Conservation (phyloP, 257 asterid genomes). For the Scutellaria baicalensis region DNA sequence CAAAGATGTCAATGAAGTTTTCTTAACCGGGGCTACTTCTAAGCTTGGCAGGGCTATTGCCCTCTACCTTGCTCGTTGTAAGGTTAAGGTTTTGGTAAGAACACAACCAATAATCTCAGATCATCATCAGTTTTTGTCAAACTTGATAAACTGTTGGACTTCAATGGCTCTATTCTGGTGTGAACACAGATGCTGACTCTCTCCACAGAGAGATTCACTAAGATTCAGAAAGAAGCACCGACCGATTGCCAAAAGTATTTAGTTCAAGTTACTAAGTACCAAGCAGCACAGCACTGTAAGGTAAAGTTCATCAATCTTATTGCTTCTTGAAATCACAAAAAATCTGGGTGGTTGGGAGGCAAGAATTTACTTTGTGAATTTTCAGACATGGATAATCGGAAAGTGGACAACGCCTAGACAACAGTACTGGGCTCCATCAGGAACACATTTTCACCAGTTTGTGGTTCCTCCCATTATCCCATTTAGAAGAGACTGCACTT, state of each 20-base stretch:
- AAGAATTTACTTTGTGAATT: not conserved
- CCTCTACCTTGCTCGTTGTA: constrained; percentile 59
- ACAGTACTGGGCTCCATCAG: constrained; percentile 71
- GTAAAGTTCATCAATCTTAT: constrained; percentile 14
- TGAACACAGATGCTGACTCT: constrained; percentile 71
- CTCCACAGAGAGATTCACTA: constrained; percentile 67
- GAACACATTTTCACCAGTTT: constrained; percentile 78
- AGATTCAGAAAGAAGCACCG: constrained; percentile 73
- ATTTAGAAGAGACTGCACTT: constrained; percentile 83
- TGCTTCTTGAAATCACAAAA: not conserved
- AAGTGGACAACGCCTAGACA: constrained; percentile 77
- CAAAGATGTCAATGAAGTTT: constrained; percentile 61
- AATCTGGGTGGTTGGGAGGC: not conserved
- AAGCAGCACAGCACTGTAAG: constrained; percentile 76
- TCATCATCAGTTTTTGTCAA: too few species aligned
- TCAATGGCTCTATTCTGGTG: not conserved
- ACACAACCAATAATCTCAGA: not conserved
- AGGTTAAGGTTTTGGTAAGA: constrained; percentile 70
- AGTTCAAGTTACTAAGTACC: constrained; percentile 73
- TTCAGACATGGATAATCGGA: constrained; percentile 79
- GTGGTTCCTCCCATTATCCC: constrained; percentile 83
- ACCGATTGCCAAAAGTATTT: constrained; percentile 49
- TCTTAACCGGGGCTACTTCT: constrained; percentile 88
- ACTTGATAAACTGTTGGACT: too few species aligned
- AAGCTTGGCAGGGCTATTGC: constrained; percentile 93